Conservation (phyloP, 2,329 filamentous ascomycete genomes). For the Plenodomus tracheiphilus region DNA sequence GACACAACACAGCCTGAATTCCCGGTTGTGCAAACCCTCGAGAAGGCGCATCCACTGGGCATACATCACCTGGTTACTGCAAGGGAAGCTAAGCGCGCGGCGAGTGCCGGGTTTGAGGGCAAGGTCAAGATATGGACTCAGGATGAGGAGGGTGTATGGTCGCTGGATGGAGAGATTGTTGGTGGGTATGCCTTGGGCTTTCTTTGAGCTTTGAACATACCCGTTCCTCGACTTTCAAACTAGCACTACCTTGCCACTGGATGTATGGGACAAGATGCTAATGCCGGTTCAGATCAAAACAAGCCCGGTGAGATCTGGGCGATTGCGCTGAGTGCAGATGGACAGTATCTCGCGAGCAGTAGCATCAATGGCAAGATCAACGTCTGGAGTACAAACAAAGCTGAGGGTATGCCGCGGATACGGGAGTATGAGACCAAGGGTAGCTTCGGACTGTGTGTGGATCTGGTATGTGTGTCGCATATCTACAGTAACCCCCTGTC, state of each 20-base stretch:
- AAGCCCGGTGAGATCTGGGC: slow-evolving; percentile 81
- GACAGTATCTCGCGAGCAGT: slow-evolving; percentile 81
- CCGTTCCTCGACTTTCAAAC: too few relatives aligned
- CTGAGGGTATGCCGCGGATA: slow-evolving; percentile 64
- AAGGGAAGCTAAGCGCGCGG: slow-evolving; percentile 63
- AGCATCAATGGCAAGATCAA: slow-evolving; percentile 87
- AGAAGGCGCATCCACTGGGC: slow-evolving; percentile 80
- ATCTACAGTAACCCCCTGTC: background rate
- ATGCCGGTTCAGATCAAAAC: slow-evolving; percentile 50
- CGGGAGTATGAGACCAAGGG: slow-evolving; percentile 89
- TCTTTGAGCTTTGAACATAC: slow-evolving; percentile 8
- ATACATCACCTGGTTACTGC: slow-evolving; percentile 85
- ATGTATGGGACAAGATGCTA: slow-evolving; percentile 3
- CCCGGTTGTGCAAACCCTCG: slow-evolving; percentile 76
- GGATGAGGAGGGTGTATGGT: slow-evolving; percentile 57
- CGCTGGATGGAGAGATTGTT: slow-evolving; percentile 53
- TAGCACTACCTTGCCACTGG: too few relatives aligned
- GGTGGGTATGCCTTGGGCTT: slow-evolving; percentile 34
- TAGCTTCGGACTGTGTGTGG: slow-evolving; percentile 87
- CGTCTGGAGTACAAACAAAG: slow-evolving; percentile 71
- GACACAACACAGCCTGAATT: slow-evolving; percentile 72
- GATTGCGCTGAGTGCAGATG: slow-evolving; percentile 80
- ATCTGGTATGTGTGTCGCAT: slow-evolving; percentile 58
- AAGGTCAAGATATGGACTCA: slow-evolving; percentile 82
- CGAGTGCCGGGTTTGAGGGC: slow-evolving; percentile 86